A percentile compares a stretch with the other conserved stretches of the same genome.
Evolutionary conservation across 208 protist genomes (phyloP).

Genomic region (Trypanosoma lewisi): DNA sequence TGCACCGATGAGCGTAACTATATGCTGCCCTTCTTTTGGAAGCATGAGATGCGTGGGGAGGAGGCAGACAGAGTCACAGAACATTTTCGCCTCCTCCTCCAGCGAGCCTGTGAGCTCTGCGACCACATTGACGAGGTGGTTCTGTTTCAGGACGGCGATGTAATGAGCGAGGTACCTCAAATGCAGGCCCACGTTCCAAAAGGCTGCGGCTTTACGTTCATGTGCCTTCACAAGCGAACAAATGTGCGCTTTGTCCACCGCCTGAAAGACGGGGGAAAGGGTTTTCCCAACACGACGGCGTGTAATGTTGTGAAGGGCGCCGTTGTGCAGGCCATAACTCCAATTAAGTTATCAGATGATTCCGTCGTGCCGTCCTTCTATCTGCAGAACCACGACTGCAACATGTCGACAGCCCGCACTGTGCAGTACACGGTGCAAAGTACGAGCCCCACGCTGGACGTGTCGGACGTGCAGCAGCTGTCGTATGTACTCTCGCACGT

Average conservation of each 20-base stretch:
- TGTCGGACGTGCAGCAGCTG: conserved; percentile 80
- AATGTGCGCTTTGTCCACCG: conserved; percentile 85
- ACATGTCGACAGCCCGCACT: conserved; percentile 81
- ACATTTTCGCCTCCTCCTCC: conserved; percentile 55
- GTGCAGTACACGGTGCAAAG: conserved; percentile 84
- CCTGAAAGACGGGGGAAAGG: background rate
- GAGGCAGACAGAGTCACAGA: conserved; percentile 54
- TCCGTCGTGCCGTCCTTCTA: conserved; percentile 67
- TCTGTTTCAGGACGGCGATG: conserved; percentile 86
- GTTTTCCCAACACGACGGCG: background rate
- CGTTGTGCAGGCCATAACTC: conserved; percentile 66
- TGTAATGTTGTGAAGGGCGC: conserved; percentile 78
- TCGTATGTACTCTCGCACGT: conserved; percentile 73
- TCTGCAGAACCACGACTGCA: conserved; percentile 84
- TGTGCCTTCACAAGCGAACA: conserved; percentile 89
- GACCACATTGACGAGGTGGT: conserved; percentile 84
- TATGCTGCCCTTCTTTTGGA: conserved; percentile 76
- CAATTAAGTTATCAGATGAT: conserved; percentile 42
- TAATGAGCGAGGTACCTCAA: conserved; percentile 67
- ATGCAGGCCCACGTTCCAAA: conserved; percentile 57
- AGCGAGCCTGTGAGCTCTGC: conserved; percentile 33
- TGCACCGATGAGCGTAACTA: conserved; percentile 49
- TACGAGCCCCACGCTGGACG: conserved; percentile 59
- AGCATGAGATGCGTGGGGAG: conserved; percentile 62
- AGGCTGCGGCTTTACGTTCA: conserved; percentile 81